Conservation (phyloP, 805 yeast species). For the Saturnispora diversa region DNA sequence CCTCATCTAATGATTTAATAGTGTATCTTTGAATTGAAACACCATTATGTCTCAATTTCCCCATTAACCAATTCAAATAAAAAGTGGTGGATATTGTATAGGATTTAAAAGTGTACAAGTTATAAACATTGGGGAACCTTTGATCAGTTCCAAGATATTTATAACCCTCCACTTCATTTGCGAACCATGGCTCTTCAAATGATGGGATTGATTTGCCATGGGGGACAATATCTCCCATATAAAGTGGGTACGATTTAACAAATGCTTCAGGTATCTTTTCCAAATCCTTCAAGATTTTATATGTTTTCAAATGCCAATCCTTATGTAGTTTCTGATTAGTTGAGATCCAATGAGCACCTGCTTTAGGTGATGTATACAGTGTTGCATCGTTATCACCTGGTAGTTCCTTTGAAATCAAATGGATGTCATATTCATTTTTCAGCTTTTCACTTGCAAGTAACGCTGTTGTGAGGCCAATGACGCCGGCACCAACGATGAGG, state of each 20-base stretch:
- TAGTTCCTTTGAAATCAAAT: constrained; percentile 36
- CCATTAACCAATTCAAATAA: constrained; percentile 46
- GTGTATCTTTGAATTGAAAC: constrained; percentile 37
- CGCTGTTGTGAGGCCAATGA: constrained; percentile 48
- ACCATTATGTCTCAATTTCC: constrained; percentile 38
- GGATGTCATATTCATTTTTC: constrained; percentile 28
- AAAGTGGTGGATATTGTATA: constrained; percentile 52
- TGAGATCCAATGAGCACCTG: constrained; percentile 65
- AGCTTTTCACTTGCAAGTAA: constrained; percentile 24
- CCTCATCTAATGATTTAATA: constrained; percentile 38
- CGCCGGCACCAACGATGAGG: constrained; percentile 24
- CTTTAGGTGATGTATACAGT: constrained; percentile 55
- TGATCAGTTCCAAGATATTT: constrained; percentile 25
- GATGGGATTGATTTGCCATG: constrained; percentile 9
- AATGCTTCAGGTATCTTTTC: constrained; percentile 35
- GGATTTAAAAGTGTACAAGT: constrained; percentile 38
- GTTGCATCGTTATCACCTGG: constrained; percentile 45
- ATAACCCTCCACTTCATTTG: constrained; percentile 36
- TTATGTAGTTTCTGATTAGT: constrained; percentile 28
- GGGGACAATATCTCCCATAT: constrained; percentile 20
- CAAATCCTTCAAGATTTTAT: constrained; percentile 29
- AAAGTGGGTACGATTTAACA: constrained; percentile 19
- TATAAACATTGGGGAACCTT: constrained; percentile 31
- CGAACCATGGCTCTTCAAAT: constrained; percentile 41
- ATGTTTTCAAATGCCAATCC: constrained; percentile 32